Evolutionary conservation across 1,139 yeast genomes (phyloP).

Genomic region (Protomyces inouyei): DNA sequence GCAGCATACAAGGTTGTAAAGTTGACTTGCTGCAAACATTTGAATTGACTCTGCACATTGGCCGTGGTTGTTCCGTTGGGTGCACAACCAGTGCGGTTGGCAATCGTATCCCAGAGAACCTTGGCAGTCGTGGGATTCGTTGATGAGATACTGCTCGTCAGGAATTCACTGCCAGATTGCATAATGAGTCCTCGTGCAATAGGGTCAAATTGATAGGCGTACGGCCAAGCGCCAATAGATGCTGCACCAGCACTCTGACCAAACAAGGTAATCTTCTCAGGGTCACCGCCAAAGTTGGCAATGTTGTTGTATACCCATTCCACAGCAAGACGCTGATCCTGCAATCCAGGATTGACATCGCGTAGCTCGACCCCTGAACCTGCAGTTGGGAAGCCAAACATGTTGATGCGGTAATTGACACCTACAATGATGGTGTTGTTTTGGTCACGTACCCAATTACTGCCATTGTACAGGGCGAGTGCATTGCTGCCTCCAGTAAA

Average conservation of each 20-base stretch:
- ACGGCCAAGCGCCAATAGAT: slow-evolving; percentile 14
- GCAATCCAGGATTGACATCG: slow-evolving; percentile 38
- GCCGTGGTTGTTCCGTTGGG: neutral
- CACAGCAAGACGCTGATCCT: slow-evolving; percentile 40
- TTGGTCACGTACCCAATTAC: slow-evolving; percentile 14
- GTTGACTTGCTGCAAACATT: slow-evolving; percentile 14
- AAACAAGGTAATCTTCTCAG: slow-evolving; percentile 39
- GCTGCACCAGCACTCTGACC: slow-evolving; percentile 42
- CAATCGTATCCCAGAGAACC: slow-evolving; percentile 9
- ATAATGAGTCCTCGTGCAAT: slow-evolving; percentile 16
- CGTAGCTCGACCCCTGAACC: slow-evolving; percentile 6
- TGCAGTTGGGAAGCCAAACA: slow-evolving; percentile 18
- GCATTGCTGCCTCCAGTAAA: slow-evolving; percentile 3
- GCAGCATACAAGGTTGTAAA: neutral
- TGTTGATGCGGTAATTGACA: slow-evolving; percentile 6
- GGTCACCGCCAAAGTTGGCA: slow-evolving; percentile 41
- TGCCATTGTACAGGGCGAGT: slow-evolving; percentile 2
- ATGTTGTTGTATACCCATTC: slow-evolving; percentile 42
- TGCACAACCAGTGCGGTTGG: slow-evolving; percentile 7
- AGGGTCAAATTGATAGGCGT: slow-evolving; percentile 20
- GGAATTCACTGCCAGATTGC: slow-evolving; percentile 17
- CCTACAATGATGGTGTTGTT: slow-evolving; percentile 7
- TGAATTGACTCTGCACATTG: neutral
- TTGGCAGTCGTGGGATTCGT: neutral
- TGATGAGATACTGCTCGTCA: slow-evolving; percentile 8